A percentile compares a stretch with the other conserved stretches of the same genome.
Conservation (phyloP, 2,329 filamentous ascomycete species). For the Leptographium wingfieldii region DNA sequence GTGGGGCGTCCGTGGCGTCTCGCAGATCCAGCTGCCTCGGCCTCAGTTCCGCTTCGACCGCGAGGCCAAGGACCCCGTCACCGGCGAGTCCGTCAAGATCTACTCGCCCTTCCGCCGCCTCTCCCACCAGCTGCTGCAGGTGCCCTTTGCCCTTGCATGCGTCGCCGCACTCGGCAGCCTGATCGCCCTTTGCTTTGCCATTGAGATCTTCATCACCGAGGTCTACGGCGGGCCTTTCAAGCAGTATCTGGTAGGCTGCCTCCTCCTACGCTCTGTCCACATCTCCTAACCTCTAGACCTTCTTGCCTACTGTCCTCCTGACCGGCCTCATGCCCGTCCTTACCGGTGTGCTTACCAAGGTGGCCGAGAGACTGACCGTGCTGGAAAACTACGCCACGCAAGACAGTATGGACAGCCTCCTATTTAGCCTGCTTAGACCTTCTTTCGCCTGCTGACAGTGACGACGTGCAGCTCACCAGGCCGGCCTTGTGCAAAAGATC, state of each 20-base stretch:
- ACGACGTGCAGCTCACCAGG: slow-evolving; percentile 49
- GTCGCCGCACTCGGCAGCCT: slow-evolving; percentile 61
- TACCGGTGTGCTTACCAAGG: slow-evolving; percentile 57
- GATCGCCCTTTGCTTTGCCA: slow-evolving; percentile 76
- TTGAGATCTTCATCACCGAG: slow-evolving; percentile 93
- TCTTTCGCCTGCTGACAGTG: background rate
- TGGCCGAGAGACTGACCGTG: slow-evolving; percentile 66
- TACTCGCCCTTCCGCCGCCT: slow-evolving; percentile 69
- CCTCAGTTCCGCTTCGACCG: slow-evolving; percentile 68
- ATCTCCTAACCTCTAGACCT: slow-evolving; percentile 31
- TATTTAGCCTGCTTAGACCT: background rate
- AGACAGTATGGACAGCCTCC: slow-evolving; percentile 35
- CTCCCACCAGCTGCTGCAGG: slow-evolving; percentile 62
- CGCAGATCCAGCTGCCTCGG: slow-evolving; percentile 51
- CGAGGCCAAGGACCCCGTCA: slow-evolving; percentile 65
- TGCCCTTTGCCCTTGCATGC: slow-evolving; percentile 73
- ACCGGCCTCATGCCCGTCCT: slow-evolving; percentile 70
- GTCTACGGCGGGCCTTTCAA: slow-evolving; percentile 86
- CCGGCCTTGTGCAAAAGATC: slow-evolving; percentile 79
- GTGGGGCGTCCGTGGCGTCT: slow-evolving; percentile 61
- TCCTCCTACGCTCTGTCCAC: background rate
- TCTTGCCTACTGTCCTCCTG: slow-evolving; percentile 80
- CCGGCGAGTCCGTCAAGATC: slow-evolving; percentile 62
- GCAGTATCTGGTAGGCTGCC: slow-evolving; percentile 53
- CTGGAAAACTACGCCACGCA: slow-evolving; percentile 89